A percentile compares a stretch with the other conserved stretches of the same genome.
Conservation (phyloP, 2,329 filamentous ascomycete species). For the Epichloe sibirici region DNA sequence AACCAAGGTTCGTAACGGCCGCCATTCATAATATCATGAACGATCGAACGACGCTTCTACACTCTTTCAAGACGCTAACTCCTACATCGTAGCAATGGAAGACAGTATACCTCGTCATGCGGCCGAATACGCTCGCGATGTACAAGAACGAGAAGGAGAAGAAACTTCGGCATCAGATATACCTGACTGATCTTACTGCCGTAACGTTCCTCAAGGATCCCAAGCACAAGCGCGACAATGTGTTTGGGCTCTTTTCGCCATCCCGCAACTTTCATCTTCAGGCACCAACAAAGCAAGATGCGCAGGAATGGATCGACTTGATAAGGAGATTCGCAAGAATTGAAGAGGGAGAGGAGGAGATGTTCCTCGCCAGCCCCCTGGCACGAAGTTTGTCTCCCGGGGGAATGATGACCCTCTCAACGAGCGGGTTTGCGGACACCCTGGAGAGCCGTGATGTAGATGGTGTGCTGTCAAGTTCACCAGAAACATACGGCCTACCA, state of each 20-base stretch:
- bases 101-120: conserved; percentile 73
- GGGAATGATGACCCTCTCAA: conserved; percentile 2
- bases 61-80: conserved; percentile 6
- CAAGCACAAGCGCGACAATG: conserved; percentile 72
- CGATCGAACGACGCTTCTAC: no score
- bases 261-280: conserved; percentile 88
- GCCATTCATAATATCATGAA: background rate
- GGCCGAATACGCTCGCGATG: conserved; percentile 79
- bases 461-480: conserved; percentile 43
- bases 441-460: conserved; percentile 25
- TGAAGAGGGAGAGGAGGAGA: conserved; percentile 78
- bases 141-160: conserved; percentile 89
- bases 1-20: conserved; percentile 56
- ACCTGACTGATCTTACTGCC: conserved; percentile 79
- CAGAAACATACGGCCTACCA: conserved; percentile 36
- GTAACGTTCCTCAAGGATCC: conserved; percentile 81
- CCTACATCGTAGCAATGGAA: conserved; percentile 63
- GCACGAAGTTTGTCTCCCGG: conserved; percentile 33
- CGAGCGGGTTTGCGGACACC: conserved; percentile 3
- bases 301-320: conserved; percentile 73
- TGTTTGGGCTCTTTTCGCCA: conserved; percentile 88
- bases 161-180: conserved; percentile 78
- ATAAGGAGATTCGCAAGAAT: conserved; percentile 72
- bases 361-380: conserved; percentile 60
- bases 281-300: conserved; percentile 59